Base-by-base conservation (phyloP, 2,329 filamentous ascomycete genomes). In the Curvularia verruculosa region DNA sequence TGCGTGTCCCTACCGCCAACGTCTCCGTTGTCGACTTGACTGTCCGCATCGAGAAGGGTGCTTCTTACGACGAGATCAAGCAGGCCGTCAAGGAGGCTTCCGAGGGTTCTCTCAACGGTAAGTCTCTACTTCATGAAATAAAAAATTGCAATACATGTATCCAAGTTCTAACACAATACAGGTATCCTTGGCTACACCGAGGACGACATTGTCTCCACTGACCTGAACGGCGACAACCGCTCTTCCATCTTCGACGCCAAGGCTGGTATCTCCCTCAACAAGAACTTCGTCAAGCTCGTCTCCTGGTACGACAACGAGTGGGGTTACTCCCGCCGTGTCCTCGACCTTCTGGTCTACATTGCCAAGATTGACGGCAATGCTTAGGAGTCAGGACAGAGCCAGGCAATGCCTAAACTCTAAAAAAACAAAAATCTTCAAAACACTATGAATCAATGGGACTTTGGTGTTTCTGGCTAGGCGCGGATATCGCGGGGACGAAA, bases 231-330 rank as follows among this genome's bases (percentile, higher is more conserved):
- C 81, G 90, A 98, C 85, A 86, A 84, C 79, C 82, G 88, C 87
- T 97, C 93, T 69, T 97, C 93, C 84, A 96, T 98, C 87, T 97
- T 99, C 82, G 95, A 99, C 80, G 93, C 92, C 81, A 96, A 96
- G 90, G 95, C 95, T 61, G 95, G 95, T 87, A 98, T 99, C 83
- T 90, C 93, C 69, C 89, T 99, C 74, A 99, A 98, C 88, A 82
- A 92, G 77, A 93, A 97, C 89, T 98, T 98, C 81, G 88, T 96
- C 87, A 99, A 99, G 90, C 87, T 99, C 64, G 90, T 97, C 79
- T 89, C 89, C 75, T 98, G 94, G 95, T 96, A 96, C 84, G 92
- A 96, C 87, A 98, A 98, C 87, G 94, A 98, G 88, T 97, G 93
- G 92, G 95, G 93, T 77, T 98, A 99, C 90, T 96, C 91, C 81